A percentile compares a stretch with the other conserved stretches of the same genome.
phyloP scores from a whole-genome alignment of 2,329 filamentous ascomycete species.

The Dactylellina leptospora region DNA sequence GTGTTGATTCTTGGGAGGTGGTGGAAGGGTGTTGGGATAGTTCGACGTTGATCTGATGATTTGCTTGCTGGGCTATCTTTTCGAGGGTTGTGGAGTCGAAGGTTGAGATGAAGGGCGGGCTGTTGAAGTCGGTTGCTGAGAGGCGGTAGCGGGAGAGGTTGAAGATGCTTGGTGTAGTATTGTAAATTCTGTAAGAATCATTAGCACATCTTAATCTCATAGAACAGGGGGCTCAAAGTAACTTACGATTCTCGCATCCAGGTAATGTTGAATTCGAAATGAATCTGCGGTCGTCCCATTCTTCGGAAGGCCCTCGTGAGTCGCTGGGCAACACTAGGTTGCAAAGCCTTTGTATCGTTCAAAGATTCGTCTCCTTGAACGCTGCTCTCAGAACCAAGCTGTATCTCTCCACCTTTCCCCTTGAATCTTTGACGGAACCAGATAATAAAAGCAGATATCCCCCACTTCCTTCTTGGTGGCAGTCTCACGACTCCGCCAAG shows the following conservation, averaged over 20 bases:
- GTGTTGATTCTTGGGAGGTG: conserved; percentile 16
- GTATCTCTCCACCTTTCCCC: background rate
- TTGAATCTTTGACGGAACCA: conserved; percentile 18
- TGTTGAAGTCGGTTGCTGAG: background rate
- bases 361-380: background rate
- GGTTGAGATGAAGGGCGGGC: conserved; percentile 27
- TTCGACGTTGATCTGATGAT: conserved; percentile 6
- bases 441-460: conserved; percentile 8
- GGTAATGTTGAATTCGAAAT: conserved; percentile 29
- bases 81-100: conserved; percentile 44
- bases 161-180: background rate
- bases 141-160: conserved; percentile 21
- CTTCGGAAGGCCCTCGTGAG: background rate
- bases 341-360: background rate
- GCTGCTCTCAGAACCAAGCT: conserved; percentile 4
- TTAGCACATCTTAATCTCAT: background rate
- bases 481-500: conserved; percentile 10
- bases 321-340: background rate
- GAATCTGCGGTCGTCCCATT: conserved; percentile 18
- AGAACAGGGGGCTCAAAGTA: background rate
- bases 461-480: background rate
- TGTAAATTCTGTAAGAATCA: conserved; percentile 10
- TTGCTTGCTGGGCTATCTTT: conserved; percentile 39
- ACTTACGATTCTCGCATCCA: conserved; percentile 45
- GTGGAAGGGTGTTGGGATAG: background rate